These are phyloP conservation scores for Aristolochia contorta DNA, from an alignment of 164 flowering plant species.

Conservation along the genomic window DNA sequence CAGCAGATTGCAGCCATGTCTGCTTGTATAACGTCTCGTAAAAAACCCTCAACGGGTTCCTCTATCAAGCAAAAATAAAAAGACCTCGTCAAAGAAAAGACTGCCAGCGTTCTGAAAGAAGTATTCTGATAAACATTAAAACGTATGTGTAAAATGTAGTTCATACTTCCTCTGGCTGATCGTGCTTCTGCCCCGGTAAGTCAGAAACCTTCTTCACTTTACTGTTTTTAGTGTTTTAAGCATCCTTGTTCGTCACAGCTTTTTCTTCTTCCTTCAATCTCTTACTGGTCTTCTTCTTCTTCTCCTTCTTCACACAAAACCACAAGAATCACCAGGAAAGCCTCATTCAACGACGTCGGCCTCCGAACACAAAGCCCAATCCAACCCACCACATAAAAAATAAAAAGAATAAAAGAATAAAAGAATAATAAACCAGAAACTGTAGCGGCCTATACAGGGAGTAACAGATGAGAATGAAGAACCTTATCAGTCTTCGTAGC, in stretches of 20 bases:
- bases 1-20: constrained; percentile 91
- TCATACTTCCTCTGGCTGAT: constrained; percentile 76
- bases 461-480: background rate
- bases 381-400: background rate
- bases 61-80: constrained; percentile 62
- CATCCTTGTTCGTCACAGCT: constrained; percentile 16
- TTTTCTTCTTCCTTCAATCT: constrained; percentile 13
- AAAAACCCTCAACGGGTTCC: constrained; percentile 87
- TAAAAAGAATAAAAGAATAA: too few relatives aligned
- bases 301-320: constrained; percentile 13
- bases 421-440: background rate
- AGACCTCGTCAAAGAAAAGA: constrained; percentile 6
- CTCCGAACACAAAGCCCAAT: background rate
- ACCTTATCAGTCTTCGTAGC: constrained; percentile 21
- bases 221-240: constrained; percentile 25
- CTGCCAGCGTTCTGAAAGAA: background rate
- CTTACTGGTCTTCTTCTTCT: constrained; percentile 24
- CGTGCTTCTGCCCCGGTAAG: constrained; percentile 94
- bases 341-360: constrained; percentile 4
- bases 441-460: too few relatives aligned
- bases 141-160: background rate
- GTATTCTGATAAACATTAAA: background rate
- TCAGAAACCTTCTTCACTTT: constrained; percentile 68
- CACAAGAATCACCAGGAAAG: constrained; percentile 2
- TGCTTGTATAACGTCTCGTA: constrained; percentile 71